Percentiles rank a stretch among this genome's conserved stretches.
Evolutionary conservation across 257 asterid species (phyloP).

Genomic region (Solanum chmielewskii): DNA sequence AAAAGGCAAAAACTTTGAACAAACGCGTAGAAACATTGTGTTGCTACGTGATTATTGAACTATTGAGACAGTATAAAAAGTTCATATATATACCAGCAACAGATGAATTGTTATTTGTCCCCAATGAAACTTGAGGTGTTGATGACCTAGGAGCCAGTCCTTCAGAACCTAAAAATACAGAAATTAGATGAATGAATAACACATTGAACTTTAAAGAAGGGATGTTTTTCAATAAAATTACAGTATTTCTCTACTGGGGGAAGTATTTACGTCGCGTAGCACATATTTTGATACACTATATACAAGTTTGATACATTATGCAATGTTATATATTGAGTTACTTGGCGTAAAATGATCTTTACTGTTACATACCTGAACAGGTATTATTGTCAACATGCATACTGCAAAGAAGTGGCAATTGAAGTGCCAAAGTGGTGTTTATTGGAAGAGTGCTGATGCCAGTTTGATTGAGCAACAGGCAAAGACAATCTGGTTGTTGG

Average conservation of each 20-base stretch:
- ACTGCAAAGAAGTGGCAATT: constrained; percentile 48
- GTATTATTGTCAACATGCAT: constrained; percentile 21
- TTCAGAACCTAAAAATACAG: neutral
- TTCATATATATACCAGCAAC: constrained; percentile 24
- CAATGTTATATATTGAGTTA: neutral
- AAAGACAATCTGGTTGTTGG: constrained; percentile 35
- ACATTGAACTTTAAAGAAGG: neutral
- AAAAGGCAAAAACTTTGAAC: neutral
- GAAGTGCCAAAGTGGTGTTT: constrained; percentile 49
- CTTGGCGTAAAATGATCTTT: neutral
- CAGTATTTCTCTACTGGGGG: neutral
- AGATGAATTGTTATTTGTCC: constrained; percentile 29
- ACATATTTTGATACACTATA: neutral
- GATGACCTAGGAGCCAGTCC: constrained; percentile 36
- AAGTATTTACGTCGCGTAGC: neutral
- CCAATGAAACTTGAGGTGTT: constrained; percentile 37
- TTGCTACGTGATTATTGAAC: neutral
- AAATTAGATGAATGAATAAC: neutral
- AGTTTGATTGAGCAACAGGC: constrained; percentile 39
- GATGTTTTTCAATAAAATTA: neutral
- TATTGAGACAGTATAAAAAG: neutral
- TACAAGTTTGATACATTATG: neutral
- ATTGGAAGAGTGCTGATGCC: constrained; percentile 30
- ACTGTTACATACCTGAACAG: constrained; percentile 23
- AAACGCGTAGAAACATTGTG: neutral